Percentiles rank a stretch among this genome's conserved stretches.
phyloP scores from a whole-genome alignment of 805 yeast genomes.

The Pichia californica region DNA sequence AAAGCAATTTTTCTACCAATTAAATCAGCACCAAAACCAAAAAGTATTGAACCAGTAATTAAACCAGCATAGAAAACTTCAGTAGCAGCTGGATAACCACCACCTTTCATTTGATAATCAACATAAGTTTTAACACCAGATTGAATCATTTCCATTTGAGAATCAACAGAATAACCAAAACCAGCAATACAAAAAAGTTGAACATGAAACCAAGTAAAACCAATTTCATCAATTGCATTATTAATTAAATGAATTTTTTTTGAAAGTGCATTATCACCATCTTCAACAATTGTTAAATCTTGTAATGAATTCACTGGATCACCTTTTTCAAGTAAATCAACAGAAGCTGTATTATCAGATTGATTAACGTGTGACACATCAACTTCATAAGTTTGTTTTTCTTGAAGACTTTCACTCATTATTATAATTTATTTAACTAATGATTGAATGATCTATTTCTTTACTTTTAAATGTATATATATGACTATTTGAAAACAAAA shows the following conservation, averaged over 20 bases:
- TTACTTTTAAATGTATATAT: too few species aligned
- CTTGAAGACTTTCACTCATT: neutral
- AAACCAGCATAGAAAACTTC: slow-evolving; percentile 46
- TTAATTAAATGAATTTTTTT: slow-evolving; percentile 41
- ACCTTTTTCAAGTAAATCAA: slow-evolving; percentile 13
- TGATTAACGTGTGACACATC: neutral
- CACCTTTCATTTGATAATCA: slow-evolving; percentile 40
- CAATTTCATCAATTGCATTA: slow-evolving; percentile 54
- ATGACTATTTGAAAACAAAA: too few species aligned
- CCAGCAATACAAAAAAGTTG: slow-evolving; percentile 47
- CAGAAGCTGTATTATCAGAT: neutral
- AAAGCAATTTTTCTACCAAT: slow-evolving; percentile 50
- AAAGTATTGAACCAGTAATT: slow-evolving; percentile 45
- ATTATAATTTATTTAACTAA: too few species aligned
- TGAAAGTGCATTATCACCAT: slow-evolving; percentile 31
- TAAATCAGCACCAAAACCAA: slow-evolving; percentile 52
- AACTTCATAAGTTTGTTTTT: slow-evolving; percentile 1
- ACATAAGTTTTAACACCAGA: slow-evolving; percentile 40
- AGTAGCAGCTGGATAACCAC: slow-evolving; percentile 37
- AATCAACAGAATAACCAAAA: slow-evolving; percentile 51
- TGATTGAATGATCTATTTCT: too few species aligned
- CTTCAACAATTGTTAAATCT: slow-evolving; percentile 21
- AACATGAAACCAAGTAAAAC: slow-evolving; percentile 51
- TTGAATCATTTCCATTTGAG: slow-evolving; percentile 43
- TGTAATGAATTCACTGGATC: neutral